A percentile compares a stretch with the other conserved stretches of the same genome.
phyloP scores from a whole-genome alignment of 2,329 filamentous ascomycete species.

The Alternaria incomplexa region DNA sequence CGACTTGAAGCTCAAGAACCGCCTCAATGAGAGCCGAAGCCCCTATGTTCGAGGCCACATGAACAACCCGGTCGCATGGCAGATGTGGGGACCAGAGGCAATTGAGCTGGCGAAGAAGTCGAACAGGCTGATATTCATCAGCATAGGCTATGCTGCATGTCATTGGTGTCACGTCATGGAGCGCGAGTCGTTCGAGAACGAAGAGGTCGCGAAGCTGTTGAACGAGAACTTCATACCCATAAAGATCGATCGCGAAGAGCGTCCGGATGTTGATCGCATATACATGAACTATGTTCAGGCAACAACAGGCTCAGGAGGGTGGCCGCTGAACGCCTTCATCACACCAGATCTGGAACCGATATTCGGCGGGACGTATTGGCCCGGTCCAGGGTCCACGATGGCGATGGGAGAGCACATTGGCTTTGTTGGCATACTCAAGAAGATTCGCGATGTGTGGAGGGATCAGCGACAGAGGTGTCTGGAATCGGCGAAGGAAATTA shows the following conservation, averaged over 20 bases:
- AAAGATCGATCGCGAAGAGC: constrained; percentile 91
- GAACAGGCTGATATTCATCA: constrained; percentile 90
- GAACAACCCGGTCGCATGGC: constrained; percentile 88
- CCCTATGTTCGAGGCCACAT: constrained; percentile 77
- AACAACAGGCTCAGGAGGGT: constrained; percentile 86
- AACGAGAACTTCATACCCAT: constrained; percentile 90
- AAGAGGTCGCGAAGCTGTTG: constrained; percentile 78
- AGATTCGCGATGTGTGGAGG: constrained; percentile 76
- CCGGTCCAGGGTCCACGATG: constrained; percentile 70
- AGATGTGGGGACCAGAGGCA: constrained; percentile 80
- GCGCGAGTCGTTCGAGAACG: constrained; percentile 86
- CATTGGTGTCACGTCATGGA: constrained; percentile 94
- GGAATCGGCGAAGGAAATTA: constrained; percentile 81
- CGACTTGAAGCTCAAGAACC: constrained; percentile 58
- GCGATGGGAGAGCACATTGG: constrained; percentile 65
- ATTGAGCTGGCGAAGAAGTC: constrained; percentile 77
- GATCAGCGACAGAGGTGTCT: constrained; percentile 84
- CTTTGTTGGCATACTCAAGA: constrained; percentile 82
- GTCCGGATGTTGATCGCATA: constrained; percentile 90
- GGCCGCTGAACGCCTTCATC: constrained; percentile 96
- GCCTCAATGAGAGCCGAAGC: constrained; percentile 66
- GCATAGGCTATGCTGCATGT: constrained; percentile 93
- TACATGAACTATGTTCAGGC: constrained; percentile 99
- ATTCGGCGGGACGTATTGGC: constrained; percentile 97
- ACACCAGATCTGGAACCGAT: constrained; percentile 92